These are phyloP conservation scores for Galeopsis tetrahit DNA, from an alignment of 257 asterid species.

Conservation along the genomic window DNA sequence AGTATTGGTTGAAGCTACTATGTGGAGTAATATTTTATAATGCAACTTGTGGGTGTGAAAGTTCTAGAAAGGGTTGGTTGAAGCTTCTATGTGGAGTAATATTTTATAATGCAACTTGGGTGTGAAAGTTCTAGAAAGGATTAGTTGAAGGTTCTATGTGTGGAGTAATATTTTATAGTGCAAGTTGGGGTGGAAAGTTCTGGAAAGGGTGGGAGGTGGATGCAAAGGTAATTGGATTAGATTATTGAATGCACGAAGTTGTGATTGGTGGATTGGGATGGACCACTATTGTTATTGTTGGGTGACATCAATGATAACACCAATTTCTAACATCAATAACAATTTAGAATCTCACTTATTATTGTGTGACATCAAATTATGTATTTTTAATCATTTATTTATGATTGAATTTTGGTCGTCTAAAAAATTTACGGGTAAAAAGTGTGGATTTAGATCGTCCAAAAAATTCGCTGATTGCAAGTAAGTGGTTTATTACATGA, in stretches of 20 bases:
- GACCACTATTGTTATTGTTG: conserved; percentile 28
- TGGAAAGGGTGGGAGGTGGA: conserved; percentile 33
- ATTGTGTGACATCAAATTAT: neutral
- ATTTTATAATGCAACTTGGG: neutral
- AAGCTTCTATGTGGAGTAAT: conserved; percentile 21
- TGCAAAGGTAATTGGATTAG: neutral
- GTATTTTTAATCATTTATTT: neutral
- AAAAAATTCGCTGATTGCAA: no score
- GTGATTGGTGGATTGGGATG: conserved; percentile 37
- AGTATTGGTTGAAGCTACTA: conserved; percentile 34
- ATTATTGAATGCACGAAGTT: neutral
- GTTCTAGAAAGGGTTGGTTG: conserved; percentile 48
- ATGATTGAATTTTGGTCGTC: no score
- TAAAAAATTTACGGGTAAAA: no score
- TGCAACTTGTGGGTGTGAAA: conserved; percentile 37
- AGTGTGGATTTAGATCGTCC: no score
- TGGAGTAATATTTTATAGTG: neutral
- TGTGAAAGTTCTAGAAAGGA: no score
- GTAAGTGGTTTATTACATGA: no score
- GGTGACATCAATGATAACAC: conserved; percentile 29
- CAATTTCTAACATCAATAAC: no score
- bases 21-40: conserved; percentile 11
- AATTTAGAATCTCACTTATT: no score
- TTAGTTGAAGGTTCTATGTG: no score
- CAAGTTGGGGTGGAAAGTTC: conserved; percentile 46